These are phyloP conservation scores for Tetrapyrgos nigripes DNA, from an alignment of 1,284 basidiomycete genomes.

Conservation along the genomic window DNA sequence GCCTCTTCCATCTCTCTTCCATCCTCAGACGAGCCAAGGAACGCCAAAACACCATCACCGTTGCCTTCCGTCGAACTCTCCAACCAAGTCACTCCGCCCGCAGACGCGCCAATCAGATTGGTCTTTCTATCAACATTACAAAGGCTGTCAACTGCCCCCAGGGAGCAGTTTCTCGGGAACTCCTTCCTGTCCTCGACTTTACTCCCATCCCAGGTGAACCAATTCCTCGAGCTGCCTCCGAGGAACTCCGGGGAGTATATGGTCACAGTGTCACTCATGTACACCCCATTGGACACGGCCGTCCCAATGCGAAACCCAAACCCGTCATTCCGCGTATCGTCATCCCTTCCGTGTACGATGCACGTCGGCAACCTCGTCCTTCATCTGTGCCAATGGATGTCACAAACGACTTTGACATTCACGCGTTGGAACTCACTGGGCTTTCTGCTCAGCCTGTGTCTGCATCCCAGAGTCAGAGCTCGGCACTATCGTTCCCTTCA, in stretches of 20 bases:
- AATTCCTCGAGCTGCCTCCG: slow-evolving; percentile 9
- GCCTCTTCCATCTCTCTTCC: slow-evolving; percentile 41
- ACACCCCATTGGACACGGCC: not conserved
- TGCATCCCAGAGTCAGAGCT: not conserved
- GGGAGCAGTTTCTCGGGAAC: slow-evolving; percentile 41
- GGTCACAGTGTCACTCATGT: not conserved
- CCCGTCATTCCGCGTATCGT: slow-evolving; percentile 16
- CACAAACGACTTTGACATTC: not conserved
- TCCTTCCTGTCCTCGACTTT: slow-evolving; percentile 51
- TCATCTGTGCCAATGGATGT: not conserved
- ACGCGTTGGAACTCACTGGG: not conserved
- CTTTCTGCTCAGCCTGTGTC: not conserved
- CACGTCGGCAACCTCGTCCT: not conserved
- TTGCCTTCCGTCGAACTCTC: slow-evolving; percentile 36
- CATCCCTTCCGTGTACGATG: slow-evolving; percentile 19
- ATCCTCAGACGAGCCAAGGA: slow-evolving; percentile 49
- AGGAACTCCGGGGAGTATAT: slow-evolving; percentile 5
- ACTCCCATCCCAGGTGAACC: slow-evolving; percentile 18
- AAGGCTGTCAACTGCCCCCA: slow-evolving; percentile 47
- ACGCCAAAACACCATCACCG: slow-evolving; percentile 44
- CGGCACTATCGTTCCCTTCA: not conserved
- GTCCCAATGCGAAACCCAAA: not conserved
- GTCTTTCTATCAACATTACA: slow-evolving; percentile 48
- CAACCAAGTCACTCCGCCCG: slow-evolving; percentile 49
- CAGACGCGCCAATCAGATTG: slow-evolving; percentile 45